Conservation (phyloP, 2,329 filamentous ascomycete genomes). For the Colletotrichum sojae region DNA sequence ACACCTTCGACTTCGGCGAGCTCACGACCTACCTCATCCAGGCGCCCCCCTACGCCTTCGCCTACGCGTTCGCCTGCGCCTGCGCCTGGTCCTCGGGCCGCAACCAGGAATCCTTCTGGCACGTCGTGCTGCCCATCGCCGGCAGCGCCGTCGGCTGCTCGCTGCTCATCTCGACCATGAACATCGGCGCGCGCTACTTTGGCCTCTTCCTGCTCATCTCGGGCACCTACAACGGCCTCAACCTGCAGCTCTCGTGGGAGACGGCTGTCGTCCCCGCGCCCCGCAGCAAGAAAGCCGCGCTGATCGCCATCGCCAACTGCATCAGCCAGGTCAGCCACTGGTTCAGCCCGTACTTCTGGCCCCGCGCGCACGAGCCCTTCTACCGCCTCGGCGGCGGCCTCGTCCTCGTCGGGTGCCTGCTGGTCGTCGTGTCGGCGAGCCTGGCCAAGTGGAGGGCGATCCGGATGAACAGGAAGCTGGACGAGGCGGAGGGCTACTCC, state of each 20-base stretch:
- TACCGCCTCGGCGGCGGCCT: conserved; percentile 47
- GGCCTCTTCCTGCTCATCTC: conserved; percentile 56
- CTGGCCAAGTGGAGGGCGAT: conserved; percentile 43
- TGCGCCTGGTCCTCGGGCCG: conserved; percentile 54
- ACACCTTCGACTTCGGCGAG: conserved; percentile 47
- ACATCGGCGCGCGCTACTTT: conserved; percentile 58
- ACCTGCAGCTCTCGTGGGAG: conserved; percentile 56
- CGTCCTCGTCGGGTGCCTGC: conserved; percentile 72
- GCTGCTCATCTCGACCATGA: conserved; percentile 55
- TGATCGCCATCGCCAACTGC: conserved; percentile 58
- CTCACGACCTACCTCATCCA: conserved; percentile 55
- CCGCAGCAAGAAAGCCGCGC: conserved; percentile 55
- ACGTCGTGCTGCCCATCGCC: conserved; percentile 51
- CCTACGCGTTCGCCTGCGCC: conserved; percentile 52
- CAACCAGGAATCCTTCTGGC: conserved; percentile 54
- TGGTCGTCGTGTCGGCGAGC: conserved; percentile 61
- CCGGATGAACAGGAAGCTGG: conserved; percentile 45
- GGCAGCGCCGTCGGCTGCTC: conserved; percentile 56
- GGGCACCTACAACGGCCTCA: conserved; percentile 56
- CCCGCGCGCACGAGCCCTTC: conserved; percentile 45
- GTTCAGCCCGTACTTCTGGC: conserved; percentile 56
- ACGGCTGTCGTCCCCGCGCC: conserved; percentile 56
- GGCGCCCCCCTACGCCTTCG: conserved; percentile 57
- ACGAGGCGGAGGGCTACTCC: conserved; percentile 46
- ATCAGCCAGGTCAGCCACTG: conserved; percentile 54